phyloP scores from a whole-genome alignment of 2,329 filamentous ascomycete genomes.

The Neurospora sp. region DNA sequence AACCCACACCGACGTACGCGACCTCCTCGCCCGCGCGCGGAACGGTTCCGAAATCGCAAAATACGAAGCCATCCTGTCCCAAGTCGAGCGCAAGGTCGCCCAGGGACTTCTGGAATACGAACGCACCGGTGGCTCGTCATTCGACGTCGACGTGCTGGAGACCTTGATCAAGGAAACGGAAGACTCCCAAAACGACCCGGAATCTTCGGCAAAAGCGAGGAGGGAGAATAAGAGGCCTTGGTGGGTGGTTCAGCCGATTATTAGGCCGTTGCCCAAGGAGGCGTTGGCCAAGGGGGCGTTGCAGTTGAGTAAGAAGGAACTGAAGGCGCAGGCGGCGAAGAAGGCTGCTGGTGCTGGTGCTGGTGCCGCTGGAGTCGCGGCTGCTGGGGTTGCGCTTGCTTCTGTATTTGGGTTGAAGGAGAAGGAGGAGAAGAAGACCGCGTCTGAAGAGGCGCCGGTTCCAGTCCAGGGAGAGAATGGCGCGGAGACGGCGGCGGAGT shows the following conservation, averaged over 20 bases:
- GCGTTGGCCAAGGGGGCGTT: conserved; percentile 75
- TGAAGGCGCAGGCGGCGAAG: conserved; percentile 24
- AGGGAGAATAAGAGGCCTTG: conserved; percentile 69
- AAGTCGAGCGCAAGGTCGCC: conserved; percentile 69
- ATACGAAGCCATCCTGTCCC: conserved; percentile 65
- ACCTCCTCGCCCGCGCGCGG: conserved; percentile 64
- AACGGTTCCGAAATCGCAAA: conserved; percentile 59
- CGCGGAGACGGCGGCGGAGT: neutral
- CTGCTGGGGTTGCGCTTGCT: neutral
- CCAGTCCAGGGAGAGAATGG: neutral
- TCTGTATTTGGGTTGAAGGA: neutral
- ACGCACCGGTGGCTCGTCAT: conserved; percentile 37
- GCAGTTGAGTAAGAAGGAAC: conserved; percentile 47
- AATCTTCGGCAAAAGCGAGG: conserved; percentile 59
- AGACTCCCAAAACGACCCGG: conserved; percentile 32
- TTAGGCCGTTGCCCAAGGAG: conserved; percentile 79
- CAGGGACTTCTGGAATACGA: conserved; percentile 62
- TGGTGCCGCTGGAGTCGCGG: neutral
- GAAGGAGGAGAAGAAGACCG: neutral
- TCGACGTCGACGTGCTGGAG: conserved; percentile 26
- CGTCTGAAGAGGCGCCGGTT: neutral
- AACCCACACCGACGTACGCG: conserved; percentile 72
- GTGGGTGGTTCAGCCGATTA: conserved; percentile 84
- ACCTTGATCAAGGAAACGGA: conserved; percentile 22
- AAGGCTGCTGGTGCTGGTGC: neutral